Base-by-base conservation (phyloP, 2,329 filamentous ascomycete genomes). In the Hypomyces perniciosus region DNA sequence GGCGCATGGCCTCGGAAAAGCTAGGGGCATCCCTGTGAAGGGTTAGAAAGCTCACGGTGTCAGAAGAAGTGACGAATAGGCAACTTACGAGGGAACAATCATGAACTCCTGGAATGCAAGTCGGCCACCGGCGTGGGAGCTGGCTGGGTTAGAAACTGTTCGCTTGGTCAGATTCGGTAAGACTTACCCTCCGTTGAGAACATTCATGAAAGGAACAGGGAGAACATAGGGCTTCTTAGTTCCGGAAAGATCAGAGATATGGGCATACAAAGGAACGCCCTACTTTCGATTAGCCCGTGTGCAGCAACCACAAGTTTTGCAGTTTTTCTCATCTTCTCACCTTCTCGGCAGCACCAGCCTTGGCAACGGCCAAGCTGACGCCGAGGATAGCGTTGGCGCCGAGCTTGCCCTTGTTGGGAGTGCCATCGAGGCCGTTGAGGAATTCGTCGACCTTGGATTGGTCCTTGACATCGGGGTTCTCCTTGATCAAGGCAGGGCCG, bases 81-180 rank as follows among this genome's bases (percentile, higher is more conserved):
- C 20, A 20, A 20, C 81, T 70, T 77, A 86, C 78, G 82, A 84
- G 58, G 89, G 89, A 53, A 92, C 89, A 63, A 95, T 92, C 90
- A 95, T 95, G 81, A 95, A 95, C 76, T 95, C 90, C 76, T 95
- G 90, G 84, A 95, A 95, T 61, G 89, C 89, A 63, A 95, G 83
- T 70, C 91, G 89, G 68, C 93, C 93, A 82, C 93, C 93, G 61
- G 93, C 93, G 80, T 99, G 93, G 66, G 92, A 97, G 62, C 93
- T 77, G 51, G 13, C 26, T 35, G 42, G 26, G 52, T 65, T 52
- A 64, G 61, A 34, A 34, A 42, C 5, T 26, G 37, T 26, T 6
- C 20, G 12, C 8, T n/a, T 39, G 4, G 38, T 20, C 10, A n/a
- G 9, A 6, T 26, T 10, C 31, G n/a, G 33, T 39, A 27, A 30